phyloP scores from a whole-genome alignment of 768 basidiomycete genomes.

The Boletus vermiculosoides region DNA sequence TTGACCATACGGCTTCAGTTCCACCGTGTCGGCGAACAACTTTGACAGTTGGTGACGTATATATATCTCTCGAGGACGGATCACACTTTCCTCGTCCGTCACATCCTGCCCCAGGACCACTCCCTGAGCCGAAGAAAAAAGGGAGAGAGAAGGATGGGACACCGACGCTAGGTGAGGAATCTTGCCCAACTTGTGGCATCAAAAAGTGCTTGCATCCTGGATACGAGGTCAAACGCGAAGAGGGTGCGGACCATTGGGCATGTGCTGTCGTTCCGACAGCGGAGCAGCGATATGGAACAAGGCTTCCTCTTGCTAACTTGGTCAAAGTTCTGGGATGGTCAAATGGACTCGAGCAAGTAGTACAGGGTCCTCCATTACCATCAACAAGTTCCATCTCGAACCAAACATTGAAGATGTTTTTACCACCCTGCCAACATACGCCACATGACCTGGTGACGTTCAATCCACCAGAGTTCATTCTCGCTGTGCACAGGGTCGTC shows the following conservation, averaged over 20 bases:
- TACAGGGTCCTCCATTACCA: conserved; percentile 8
- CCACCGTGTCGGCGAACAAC: conserved; percentile 20
- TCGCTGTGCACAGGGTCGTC: conserved; percentile 26
- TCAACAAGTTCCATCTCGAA: conserved; percentile 1
- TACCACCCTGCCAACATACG: conserved; percentile 15
- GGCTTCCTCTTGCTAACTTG: conserved; percentile 22
- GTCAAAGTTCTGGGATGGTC: conserved; percentile 12
- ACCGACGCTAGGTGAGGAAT: conserved; percentile 21
- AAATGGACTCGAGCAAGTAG: conserved; percentile 17
- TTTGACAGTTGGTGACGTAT: conserved; percentile 43
- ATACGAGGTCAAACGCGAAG: conserved; percentile 24
- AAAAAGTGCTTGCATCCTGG: conserved; percentile 29
- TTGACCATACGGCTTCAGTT: conserved; percentile 23
- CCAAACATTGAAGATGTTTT: conserved; percentile 2
- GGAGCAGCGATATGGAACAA: conserved; percentile 20
- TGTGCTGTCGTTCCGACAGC: conserved; percentile 24
- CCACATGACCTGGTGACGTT: conserved; percentile 24
- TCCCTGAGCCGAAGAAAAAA: conserved; percentile 25
- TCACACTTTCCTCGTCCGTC: conserved; percentile 37
- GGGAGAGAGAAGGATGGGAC: conserved; percentile 25
- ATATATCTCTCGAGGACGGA: conserved; percentile 44
- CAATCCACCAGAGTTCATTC: conserved; percentile 28
- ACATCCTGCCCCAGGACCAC: conserved; percentile 7
- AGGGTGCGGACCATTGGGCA: conserved; percentile 16
- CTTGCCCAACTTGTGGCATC: conserved; percentile 29